These are phyloP conservation scores for Striga hermonthica DNA, from an alignment of 305 asterid genomes.

Conservation along the genomic window DNA sequence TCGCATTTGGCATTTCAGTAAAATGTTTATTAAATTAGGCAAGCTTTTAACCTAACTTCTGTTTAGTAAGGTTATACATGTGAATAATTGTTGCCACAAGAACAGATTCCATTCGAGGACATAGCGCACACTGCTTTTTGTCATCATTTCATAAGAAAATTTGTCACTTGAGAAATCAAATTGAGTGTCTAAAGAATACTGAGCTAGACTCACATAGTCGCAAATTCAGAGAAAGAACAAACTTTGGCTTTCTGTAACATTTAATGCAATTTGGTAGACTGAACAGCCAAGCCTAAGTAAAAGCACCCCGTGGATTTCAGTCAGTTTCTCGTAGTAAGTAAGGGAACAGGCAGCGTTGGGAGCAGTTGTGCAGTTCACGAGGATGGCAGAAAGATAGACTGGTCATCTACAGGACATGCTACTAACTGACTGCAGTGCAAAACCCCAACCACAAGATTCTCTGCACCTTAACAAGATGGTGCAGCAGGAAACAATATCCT, in stretches of 20 bases:
- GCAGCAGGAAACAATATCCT: background rate
- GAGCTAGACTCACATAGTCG: slow-evolving; percentile 4
- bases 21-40: background rate
- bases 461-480: background rate
- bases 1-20: background rate
- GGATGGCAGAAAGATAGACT: background rate
- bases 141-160: no score
- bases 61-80: background rate
- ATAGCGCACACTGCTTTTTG: no score
- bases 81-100: no score
- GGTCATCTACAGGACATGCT: background rate
- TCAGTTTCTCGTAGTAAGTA: background rate
- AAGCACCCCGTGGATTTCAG: no score
- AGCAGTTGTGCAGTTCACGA: background rate
- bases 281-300: no score
- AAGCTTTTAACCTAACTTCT: background rate
- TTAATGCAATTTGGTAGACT: background rate
- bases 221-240: background rate
- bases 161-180: no score
- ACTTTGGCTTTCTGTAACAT: background rate
- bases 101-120: no score
- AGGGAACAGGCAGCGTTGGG: background rate
- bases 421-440: background rate
- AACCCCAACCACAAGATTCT: background rate
- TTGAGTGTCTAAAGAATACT: background rate